Conservation (phyloP, 2,329 filamentous ascomycete species). For the Daldinia sp. region DNA sequence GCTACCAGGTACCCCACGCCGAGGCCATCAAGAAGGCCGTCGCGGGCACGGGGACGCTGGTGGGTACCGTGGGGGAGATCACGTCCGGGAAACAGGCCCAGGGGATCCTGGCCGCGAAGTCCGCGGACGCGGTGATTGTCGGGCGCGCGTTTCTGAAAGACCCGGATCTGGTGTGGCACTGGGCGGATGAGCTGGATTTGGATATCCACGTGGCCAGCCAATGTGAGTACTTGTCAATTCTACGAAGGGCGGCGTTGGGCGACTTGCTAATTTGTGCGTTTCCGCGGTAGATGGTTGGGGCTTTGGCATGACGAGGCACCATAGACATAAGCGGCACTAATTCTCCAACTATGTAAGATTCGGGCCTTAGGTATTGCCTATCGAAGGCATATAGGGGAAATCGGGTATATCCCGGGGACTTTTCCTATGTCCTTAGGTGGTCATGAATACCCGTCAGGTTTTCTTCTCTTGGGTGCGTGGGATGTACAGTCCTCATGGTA, state of each 20-base stretch:
- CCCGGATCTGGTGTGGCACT: constrained; percentile 66
- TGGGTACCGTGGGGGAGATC: constrained; percentile 67
- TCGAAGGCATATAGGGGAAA: not conserved
- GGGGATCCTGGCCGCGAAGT: constrained; percentile 58
- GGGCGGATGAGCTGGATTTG: constrained; percentile 66
- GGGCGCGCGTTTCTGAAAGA: constrained; percentile 72
- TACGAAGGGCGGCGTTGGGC: too few relatives aligned
- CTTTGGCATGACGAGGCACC: constrained; percentile 35
- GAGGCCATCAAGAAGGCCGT: constrained; percentile 75
- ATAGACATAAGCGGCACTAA: constrained; percentile 29
- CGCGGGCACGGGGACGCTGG: constrained; percentile 64
- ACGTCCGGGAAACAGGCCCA: constrained; percentile 65
- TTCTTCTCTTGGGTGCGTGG: not conserved
- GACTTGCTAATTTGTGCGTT: constrained; percentile 6
- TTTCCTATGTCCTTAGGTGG: not conserved
- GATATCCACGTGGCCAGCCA: constrained; percentile 68
- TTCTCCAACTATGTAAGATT: not conserved
- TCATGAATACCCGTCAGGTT: not conserved
- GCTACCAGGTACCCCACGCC: constrained; percentile 76
- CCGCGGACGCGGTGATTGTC: constrained; percentile 63
- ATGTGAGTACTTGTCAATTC: constrained; percentile 30
- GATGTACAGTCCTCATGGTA: not conserved
- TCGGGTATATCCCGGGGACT: too few relatives aligned
- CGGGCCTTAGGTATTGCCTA: not conserved
- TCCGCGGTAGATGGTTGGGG: constrained; percentile 23